A percentile compares a stretch with the other conserved stretches of the same genome.
These are phyloP conservation scores for Pseudevernia furfuracea DNA, from an alignment of 495 filamentous ascomycete species.

Conservation along the genomic window DNA sequence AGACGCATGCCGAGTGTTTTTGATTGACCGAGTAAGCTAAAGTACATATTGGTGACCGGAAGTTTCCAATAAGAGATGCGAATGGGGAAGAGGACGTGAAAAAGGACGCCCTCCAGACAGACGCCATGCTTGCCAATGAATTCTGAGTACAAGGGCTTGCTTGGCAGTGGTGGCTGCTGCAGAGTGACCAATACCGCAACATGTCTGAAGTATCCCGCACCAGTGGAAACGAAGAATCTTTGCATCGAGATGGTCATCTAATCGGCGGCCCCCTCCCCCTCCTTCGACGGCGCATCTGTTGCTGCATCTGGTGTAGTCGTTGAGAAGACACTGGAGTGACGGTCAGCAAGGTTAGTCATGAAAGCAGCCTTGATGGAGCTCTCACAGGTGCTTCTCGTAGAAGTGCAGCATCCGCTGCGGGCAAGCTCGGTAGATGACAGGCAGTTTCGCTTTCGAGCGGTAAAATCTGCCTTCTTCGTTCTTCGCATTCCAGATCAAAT, in stretches of 20 bases:
- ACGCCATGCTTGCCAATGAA: background rate
- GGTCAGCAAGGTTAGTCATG: background rate
- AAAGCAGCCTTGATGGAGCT: too few relatives aligned
- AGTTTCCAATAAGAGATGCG: background rate
- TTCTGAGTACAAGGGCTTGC: background rate
- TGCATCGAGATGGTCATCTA: background rate
- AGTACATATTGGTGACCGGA: background rate
- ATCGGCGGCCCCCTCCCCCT: background rate
- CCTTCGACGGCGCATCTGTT: constrained; percentile 8
- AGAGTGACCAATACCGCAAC: background rate
- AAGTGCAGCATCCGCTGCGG: constrained; percentile 32
- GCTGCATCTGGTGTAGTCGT: constrained; percentile 4
- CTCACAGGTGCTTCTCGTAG: constrained; percentile 31
- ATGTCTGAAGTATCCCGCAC: background rate
- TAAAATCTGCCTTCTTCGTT: constrained; percentile 27
- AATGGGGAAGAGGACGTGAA: background rate
- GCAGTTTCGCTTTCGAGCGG: constrained; percentile 24
- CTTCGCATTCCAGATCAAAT: constrained; percentile 49
- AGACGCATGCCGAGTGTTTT: background rate
- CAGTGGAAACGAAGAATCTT: background rate
- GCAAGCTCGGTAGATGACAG: constrained; percentile 23
- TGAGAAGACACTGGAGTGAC: constrained; percentile 20
- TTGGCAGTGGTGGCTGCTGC: background rate
- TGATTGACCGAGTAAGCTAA: background rate
- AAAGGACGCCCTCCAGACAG: background rate